These are phyloP conservation scores for Paracorniculantispora psalliotae DNA, from an alignment of 2,329 filamentous ascomycete species.

Conservation along the genomic window DNA sequence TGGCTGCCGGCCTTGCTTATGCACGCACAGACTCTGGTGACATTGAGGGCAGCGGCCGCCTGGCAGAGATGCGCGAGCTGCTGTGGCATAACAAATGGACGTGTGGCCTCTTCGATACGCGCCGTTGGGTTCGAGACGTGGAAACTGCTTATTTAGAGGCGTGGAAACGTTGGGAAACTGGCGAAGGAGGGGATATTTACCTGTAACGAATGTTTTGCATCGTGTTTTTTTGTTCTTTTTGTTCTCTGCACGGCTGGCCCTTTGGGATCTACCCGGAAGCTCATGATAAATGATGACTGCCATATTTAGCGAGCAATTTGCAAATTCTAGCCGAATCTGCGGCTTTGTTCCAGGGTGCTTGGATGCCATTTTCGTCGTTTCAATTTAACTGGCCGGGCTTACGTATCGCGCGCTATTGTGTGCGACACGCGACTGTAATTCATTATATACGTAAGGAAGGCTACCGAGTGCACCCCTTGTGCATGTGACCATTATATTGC, in stretches of 20 bases:
- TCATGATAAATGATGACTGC: neutral
- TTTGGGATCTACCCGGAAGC: neutral
- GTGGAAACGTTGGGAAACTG: constrained; percentile 82
- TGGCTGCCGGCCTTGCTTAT: constrained; percentile 63
- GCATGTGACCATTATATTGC: too few species aligned
- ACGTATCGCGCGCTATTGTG: too few species aligned
- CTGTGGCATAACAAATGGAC: constrained; percentile 80
- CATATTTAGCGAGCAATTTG: neutral
- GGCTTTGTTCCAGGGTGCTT: too few species aligned
- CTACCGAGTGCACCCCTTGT: too few species aligned
- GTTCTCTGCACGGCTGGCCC: neutral
- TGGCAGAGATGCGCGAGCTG: constrained; percentile 74
- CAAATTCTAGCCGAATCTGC: neutral
- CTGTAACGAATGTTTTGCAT: constrained; percentile 38
- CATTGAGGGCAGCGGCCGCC: constrained; percentile 58
- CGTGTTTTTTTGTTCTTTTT: neutral
- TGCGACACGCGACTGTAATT: too few species aligned
- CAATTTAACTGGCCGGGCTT: neutral
- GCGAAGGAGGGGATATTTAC: constrained; percentile 90
- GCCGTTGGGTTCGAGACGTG: constrained; percentile 83
- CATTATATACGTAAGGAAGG: too few species aligned
- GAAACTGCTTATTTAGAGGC: constrained; percentile 85
- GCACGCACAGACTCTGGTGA: constrained; percentile 36
- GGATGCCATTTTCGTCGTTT: neutral
- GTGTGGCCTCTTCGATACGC: constrained; percentile 86